A percentile compares a stretch with the other conserved stretches of the same genome.
These are phyloP conservation scores for Allium fistulosum DNA, from an alignment of 106 monocot species.

Conservation along the genomic window DNA sequence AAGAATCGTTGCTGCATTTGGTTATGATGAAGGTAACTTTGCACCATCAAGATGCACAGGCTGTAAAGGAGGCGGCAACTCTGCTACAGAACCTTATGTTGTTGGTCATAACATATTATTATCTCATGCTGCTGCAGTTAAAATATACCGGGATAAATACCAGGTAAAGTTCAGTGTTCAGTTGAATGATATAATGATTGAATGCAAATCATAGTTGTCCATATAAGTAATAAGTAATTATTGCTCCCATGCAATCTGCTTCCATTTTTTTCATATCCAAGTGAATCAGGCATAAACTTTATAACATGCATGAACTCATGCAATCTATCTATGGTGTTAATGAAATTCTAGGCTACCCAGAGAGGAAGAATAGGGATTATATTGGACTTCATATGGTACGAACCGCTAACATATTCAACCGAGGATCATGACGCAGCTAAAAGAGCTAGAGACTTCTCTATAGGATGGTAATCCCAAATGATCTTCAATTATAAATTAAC, in stretches of 20 bases:
- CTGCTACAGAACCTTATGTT: slow-evolving; percentile 86
- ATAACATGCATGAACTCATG: too few relatives aligned
- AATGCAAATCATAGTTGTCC: too few relatives aligned
- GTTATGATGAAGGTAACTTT: slow-evolving; percentile 74
- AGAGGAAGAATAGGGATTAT: slow-evolving; percentile 90
- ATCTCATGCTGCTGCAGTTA: slow-evolving; percentile 69
- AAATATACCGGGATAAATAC: slow-evolving; percentile 85
- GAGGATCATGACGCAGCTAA: slow-evolving; percentile 83
- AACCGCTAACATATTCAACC: slow-evolving; percentile 54
- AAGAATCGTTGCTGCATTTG: slow-evolving; percentile 77
- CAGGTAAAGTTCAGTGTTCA: slow-evolving; percentile 35
- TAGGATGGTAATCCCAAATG: slow-evolving; percentile 64
- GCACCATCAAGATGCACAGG: slow-evolving; percentile 78
- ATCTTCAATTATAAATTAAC: neutral
- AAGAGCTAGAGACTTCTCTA: slow-evolving; percentile 82
- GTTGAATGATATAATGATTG: neutral
- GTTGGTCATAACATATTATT: slow-evolving; percentile 82
- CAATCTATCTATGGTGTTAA: neutral
- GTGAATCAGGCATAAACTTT: too few relatives aligned
- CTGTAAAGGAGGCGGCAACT: slow-evolving; percentile 62
- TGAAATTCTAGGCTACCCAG: slow-evolving; percentile 42
- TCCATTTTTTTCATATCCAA: too few relatives aligned
- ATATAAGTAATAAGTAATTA: too few relatives aligned
- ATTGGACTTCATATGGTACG: slow-evolving; percentile 95
- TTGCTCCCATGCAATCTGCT: too few relatives aligned